Conservation (phyloP, 129 eudicot genomes). For the Gnaphalium uliginosum region DNA sequence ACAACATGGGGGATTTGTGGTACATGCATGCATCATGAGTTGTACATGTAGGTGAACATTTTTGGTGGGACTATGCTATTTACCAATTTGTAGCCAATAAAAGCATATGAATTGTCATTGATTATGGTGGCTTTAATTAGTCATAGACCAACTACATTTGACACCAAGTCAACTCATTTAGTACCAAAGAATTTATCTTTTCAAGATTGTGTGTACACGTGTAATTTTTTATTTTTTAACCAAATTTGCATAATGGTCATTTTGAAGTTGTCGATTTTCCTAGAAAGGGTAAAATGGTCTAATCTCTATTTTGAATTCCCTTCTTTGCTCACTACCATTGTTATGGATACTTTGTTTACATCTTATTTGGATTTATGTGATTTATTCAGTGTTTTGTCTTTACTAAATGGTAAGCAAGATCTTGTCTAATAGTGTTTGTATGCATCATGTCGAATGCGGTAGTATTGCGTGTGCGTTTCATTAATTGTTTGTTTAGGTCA, state of each 20-base stretch:
- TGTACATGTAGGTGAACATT: conserved; percentile 38
- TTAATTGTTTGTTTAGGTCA: background rate
- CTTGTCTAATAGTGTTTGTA: background rate
- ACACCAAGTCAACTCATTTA: conserved; percentile 40
- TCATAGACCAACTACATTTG: conserved; percentile 30
- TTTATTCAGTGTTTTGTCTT: background rate
- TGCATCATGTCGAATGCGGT: background rate
- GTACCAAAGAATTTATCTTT: conserved; percentile 35
- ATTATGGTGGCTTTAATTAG: conserved; percentile 35
- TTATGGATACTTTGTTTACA: background rate
- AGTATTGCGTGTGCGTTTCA: no score
- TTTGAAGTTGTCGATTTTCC: conserved; percentile 4
- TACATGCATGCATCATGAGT: conserved; percentile 42
- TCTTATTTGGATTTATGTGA: background rate
- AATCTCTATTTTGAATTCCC: background rate
- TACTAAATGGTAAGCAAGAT: background rate
- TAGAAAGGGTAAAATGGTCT: background rate
- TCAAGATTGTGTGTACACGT: conserved; percentile 33
- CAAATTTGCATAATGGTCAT: conserved; percentile 13
- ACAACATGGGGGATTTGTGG: conserved; percentile 34
- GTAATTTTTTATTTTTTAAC: conserved; percentile 2
- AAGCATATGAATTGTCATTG: conserved; percentile 30
- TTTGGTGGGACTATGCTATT: conserved; percentile 35
- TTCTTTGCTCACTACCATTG: background rate
- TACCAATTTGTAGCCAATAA: conserved; percentile 31